Percentiles rank a stretch among this genome's conserved stretches.
phyloP scores from a whole-genome alignment of 1,139 yeast genomes.

The Candida anutae region DNA sequence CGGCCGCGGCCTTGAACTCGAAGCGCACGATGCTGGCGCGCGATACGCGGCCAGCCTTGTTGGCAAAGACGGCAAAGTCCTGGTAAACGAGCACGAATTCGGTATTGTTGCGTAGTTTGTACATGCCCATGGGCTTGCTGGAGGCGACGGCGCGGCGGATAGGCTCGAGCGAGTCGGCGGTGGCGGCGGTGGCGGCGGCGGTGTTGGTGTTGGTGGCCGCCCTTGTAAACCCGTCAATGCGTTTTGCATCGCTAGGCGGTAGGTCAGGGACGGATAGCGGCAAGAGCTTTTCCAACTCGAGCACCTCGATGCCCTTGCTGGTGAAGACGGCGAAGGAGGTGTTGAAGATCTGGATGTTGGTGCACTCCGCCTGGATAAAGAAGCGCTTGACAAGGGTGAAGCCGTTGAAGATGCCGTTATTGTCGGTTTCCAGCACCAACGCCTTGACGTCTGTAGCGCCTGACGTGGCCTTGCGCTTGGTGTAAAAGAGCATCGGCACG shows the following conservation, averaged over 20 bases:
- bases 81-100: constrained; percentile 59
- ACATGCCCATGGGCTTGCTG: constrained; percentile 55
- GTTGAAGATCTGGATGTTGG: constrained; percentile 50
- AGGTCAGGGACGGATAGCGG: constrained; percentile 51
- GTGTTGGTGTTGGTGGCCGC: constrained; percentile 7
- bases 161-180: constrained; percentile 16
- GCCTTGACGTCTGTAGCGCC: constrained; percentile 46
- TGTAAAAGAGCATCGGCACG: constrained; percentile 49
- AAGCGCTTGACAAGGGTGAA: constrained; percentile 44
- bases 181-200: constrained; percentile 1
- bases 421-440: constrained; percentile 41
- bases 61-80: constrained; percentile 64
- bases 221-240: constrained; percentile 26
- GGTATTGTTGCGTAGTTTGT: constrained; percentile 44
- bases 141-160: constrained; percentile 28
- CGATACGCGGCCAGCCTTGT: constrained; percentile 57
- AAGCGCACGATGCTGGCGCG: constrained; percentile 52
- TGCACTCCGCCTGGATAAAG: constrained; percentile 45
- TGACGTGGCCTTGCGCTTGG: constrained; percentile 39
- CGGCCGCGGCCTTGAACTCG: constrained; percentile 52
- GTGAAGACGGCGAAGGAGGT: constrained; percentile 62
- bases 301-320: constrained; percentile 59
- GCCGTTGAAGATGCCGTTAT: constrained; percentile 41
- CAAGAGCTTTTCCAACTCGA: constrained; percentile 51
- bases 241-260: constrained; percentile 18